These are phyloP conservation scores for Saccharomycopsis oosterbeekiorum DNA, from an alignment of 805 yeast species.

Conservation along the genomic window DNA sequence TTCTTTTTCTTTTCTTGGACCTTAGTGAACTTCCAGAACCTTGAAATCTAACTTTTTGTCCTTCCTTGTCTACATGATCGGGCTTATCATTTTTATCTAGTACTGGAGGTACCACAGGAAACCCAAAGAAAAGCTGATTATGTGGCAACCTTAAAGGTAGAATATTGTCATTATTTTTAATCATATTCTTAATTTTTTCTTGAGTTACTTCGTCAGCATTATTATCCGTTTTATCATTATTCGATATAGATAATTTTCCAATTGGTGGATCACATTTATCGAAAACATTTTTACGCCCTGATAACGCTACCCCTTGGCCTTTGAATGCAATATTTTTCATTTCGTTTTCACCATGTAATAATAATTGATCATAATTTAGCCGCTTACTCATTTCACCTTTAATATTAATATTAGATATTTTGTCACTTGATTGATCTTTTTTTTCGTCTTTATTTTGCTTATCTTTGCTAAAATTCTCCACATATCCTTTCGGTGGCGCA, in stretches of 20 bases:
- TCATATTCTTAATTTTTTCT: slow-evolving; percentile 6
- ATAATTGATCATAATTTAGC: slow-evolving; percentile 24
- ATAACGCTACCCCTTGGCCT: slow-evolving; percentile 63
- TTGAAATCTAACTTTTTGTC: slow-evolving; percentile 26
- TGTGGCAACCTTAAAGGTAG: slow-evolving; percentile 66
- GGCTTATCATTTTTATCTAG: slow-evolving; percentile 29
- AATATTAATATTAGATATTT: slow-evolving; percentile 23
- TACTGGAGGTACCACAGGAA: slow-evolving; percentile 43
- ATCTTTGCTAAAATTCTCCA: slow-evolving; percentile 65
- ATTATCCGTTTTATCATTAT: not conserved
- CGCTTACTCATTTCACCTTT: slow-evolving; percentile 49
- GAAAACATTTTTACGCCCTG: slow-evolving; percentile 41
- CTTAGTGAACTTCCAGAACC: slow-evolving; percentile 76
- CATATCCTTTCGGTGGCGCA: slow-evolving; percentile 98
- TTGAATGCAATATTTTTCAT: slow-evolving; percentile 28
- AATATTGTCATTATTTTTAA: slow-evolving; percentile 27
- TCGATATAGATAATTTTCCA: not conserved
- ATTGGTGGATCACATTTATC: not conserved
- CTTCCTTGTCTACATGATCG: slow-evolving; percentile 22
- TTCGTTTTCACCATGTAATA: slow-evolving; percentile 1
- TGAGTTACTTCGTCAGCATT: not conserved
- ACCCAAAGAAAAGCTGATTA: slow-evolving; percentile 90
- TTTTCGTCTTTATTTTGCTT: slow-evolving; percentile 24
- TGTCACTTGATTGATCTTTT: slow-evolving; percentile 19
- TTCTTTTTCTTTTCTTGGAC: slow-evolving; percentile 66